These are phyloP conservation scores for Amesomyces nigricolor DNA, from an alignment of 2,329 filamentous ascomycete genomes.

Conservation along the genomic window DNA sequence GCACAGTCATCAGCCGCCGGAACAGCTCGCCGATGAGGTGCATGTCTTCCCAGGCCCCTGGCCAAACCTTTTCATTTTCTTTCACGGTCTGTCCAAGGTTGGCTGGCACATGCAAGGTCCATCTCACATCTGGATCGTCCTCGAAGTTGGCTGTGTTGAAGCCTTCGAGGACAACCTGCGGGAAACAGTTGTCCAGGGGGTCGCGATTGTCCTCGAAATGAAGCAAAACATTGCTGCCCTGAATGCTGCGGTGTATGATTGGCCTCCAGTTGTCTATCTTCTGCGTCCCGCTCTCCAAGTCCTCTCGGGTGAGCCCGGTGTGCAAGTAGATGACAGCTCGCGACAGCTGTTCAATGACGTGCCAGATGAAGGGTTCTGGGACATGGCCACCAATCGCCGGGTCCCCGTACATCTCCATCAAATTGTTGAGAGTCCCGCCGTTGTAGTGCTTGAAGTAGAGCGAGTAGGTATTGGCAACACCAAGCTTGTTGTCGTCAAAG, in stretches of 20 bases:
- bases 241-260: constrained; percentile 13
- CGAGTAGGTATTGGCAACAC: neutral
- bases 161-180: constrained; percentile 12
- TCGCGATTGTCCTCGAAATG: constrained; percentile 10
- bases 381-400: neutral
- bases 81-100: neutral
- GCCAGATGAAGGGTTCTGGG: constrained; percentile 20
- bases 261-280: neutral
- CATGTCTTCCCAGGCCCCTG: constrained; percentile 4
- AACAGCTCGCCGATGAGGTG: constrained; percentile 8
- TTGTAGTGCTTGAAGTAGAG: constrained; percentile 18
- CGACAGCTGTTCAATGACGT: constrained; percentile 18
- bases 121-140: neutral
- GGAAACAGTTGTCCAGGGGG: constrained; percentile 4
- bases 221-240: constrained; percentile 10
- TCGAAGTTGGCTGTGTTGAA: constrained; percentile 8
- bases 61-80: neutral
- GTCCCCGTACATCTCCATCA: constrained; percentile 12
- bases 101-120: neutral
- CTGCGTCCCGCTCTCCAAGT: neutral
- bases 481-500: no score
- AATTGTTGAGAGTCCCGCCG: constrained; percentile 12
- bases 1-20: constrained; percentile 3
- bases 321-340: constrained; percentile 15
- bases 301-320: neutral